phyloP scores from a whole-genome alignment of 148 eudicot genomes.

The Camellia japonica region DNA sequence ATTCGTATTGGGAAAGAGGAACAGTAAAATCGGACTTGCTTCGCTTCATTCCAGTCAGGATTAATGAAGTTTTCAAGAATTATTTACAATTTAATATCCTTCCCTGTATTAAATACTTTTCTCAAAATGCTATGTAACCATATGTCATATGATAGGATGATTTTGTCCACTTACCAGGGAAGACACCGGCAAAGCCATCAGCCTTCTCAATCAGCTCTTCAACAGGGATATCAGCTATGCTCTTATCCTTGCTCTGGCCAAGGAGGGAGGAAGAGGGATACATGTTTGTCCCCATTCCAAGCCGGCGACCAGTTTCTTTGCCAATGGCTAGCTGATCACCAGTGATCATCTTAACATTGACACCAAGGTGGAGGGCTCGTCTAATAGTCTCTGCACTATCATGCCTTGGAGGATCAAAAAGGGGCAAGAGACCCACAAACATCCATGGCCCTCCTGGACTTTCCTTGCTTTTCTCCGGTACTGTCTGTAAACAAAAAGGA shows the following conservation, averaged over 20 bases:
- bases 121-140: background rate
- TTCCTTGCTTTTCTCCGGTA: slow-evolving; percentile 77
- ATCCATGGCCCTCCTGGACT: slow-evolving; percentile 68
- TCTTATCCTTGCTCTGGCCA: slow-evolving; percentile 61
- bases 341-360: slow-evolving; percentile 91
- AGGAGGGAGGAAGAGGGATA: slow-evolving; percentile 83
- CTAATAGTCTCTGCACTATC: slow-evolving; percentile 83
- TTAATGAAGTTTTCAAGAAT: too few relatives aligned
- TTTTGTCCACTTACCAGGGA: slow-evolving; percentile 51
- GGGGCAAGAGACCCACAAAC: slow-evolving; percentile 69
- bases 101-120: background rate
- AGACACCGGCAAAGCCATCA: slow-evolving; percentile 86
- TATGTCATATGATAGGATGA: background rate
- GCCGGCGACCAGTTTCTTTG: slow-evolving; percentile 80
- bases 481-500: slow-evolving; percentile 23
- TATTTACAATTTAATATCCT: background rate
- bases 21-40: too few relatives aligned
- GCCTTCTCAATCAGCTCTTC: slow-evolving; percentile 83
- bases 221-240: slow-evolving; percentile 52
- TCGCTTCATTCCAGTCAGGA: too few relatives aligned
- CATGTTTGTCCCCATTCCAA: slow-evolving; percentile 87
- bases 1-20: too few relatives aligned
- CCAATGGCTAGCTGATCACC: slow-evolving; percentile 88
- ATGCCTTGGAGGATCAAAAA: slow-evolving; percentile 83
- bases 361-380: slow-evolving; percentile 75